Base-by-base conservation (phyloP, 2,329 filamentous ascomycete species). In the Venturia asperata region DNA sequence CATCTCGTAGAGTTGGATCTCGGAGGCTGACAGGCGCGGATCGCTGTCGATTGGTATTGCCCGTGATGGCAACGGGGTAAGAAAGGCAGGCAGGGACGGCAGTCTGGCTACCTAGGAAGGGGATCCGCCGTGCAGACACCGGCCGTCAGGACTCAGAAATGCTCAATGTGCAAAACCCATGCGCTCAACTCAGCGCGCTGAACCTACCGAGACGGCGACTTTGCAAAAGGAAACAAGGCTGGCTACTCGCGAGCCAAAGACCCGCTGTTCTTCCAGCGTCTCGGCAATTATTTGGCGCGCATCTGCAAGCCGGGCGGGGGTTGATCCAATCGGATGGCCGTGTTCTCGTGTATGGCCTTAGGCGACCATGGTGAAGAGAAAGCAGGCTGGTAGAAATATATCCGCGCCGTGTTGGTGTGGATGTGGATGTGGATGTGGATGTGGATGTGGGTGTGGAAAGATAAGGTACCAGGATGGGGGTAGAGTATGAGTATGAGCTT, bases 211-310 rank as follows among this genome's bases (percentile, higher is more conserved):
- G 27, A 56, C 49, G 49, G 49, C 49, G 49, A 56, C n/a, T 56
- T 34, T 34, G 30, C 3, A 34, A 6, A 34, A 34, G 30, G 15
- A 34, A 56, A 37, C 49, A 56, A 34, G 49, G 30, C 15, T 58
- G 30, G 30, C 52, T 37, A 30, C 27, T 58, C 52, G 52, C 52
- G 30, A 37, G 30, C 52, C n/a, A 21, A 11, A 37, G 52, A 11
- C 52, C 52, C 52, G 52, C 52, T 34, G 52, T 58, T 58, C 27
- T 37, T 27, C 6, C 52, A 58, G 17, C 52, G 10, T 58, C 30
- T 58, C 52, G 52, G 52, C 52, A 58, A 58, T 34, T 58, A 58
- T 34, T 58, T 58, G 52, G 19, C 52, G 52, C 52, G 52, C 52
- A 37, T n/a, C 52, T 37, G 52, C 52, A 58, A 5, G 27, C 13